A percentile compares a stretch with the other conserved stretches of the same genome.
phyloP scores from a whole-genome alignment of 805 yeast genomes.

The Hanseniaspora valbyensis region DNA sequence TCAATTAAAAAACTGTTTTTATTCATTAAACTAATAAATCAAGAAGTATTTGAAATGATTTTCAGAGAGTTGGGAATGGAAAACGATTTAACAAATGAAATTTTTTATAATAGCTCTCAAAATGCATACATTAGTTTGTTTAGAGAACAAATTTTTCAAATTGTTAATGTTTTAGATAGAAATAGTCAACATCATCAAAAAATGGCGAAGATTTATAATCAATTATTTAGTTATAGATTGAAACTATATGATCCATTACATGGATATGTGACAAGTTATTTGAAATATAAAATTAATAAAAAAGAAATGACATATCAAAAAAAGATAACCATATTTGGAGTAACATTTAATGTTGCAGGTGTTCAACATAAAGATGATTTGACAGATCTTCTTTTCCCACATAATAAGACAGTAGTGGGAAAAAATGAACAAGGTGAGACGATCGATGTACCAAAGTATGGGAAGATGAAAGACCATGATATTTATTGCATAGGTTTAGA shows the following conservation, averaged over 20 bases:
- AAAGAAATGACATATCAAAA: conserved; percentile 49
- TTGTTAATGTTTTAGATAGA: conserved; percentile 1
- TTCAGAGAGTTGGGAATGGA: conserved; percentile 33
- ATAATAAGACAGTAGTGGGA: background rate
- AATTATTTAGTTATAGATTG: conserved; percentile 35
- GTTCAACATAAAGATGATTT: conserved; percentile 47
- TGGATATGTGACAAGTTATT: conserved; percentile 64
- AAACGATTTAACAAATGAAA: background rate
- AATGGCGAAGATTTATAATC: conserved; percentile 1
- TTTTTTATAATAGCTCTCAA: background rate
- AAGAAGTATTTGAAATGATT: conserved; percentile 44
- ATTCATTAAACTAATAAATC: conserved; percentile 57
- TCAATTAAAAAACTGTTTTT: conserved; percentile 81
- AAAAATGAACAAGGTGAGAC: conserved; percentile 15
- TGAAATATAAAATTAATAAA: conserved; percentile 34
- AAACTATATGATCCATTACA: conserved; percentile 78
- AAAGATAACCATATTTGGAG: conserved; percentile 58
- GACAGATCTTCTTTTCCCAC: conserved; percentile 71
- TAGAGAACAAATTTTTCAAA: conserved; percentile 9
- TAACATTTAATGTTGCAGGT: conserved; percentile 84
- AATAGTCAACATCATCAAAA: conserved; percentile 6
- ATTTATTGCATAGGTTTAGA: conserved; percentile 75
- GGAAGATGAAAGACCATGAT: conserved; percentile 39
- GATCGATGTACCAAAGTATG: conserved; percentile 19
- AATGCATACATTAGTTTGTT: background rate